Base-by-base conservation (phyloP, 2,329 filamentous ascomycete genomes). In the Exserohilum rostratum region DNA sequence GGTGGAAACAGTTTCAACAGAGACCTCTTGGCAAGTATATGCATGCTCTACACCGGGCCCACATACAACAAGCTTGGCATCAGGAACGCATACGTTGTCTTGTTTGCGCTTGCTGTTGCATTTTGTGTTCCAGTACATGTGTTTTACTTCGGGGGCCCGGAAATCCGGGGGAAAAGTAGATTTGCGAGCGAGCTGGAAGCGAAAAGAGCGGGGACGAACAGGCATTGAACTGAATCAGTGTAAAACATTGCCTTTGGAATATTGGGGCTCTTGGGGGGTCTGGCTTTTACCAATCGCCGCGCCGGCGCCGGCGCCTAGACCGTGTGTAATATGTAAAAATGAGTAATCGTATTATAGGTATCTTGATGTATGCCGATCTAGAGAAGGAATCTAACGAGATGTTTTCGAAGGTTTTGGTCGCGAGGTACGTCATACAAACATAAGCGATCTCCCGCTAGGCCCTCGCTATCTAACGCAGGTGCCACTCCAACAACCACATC, bases 1-100 rank as follows among this genome's bases (percentile, higher is more conserved):
- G 89, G 88, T 38, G 88, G 89, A n/a, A 91, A 91, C 57, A 89
- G 88, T 1, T 91, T 88, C 78, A 81, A 87, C 2, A 82, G 89
- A 60, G 89, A 91, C 67, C 86, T 91, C 69, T 77, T 91, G 0
- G 89, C 89, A 2, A 89, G 89, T 70, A 79, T 90, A 4, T 82
- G 89, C 6, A 89, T 88, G 0, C 80, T 90, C 30, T 71, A 70
- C 45, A 68, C 66, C 4, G 59, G 62, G 1, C 58, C 87, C 12
- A 65, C 71, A 62, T 71, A 68, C 57, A 50, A 62, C 31, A 62
- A 53, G 6, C 55, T 73, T 7, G 58, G 62, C 20, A 57, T 60
- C 1, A 56, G 59, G 53, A 67, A 66, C 12, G 52, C 63, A 7
- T 64, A 56, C 10, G 62, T 65, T 1, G 75, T 86, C 12, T 76